These are phyloP conservation scores for Vigna unguiculata DNA, from an alignment of 306 rosid species.

Conservation along the genomic window DNA sequence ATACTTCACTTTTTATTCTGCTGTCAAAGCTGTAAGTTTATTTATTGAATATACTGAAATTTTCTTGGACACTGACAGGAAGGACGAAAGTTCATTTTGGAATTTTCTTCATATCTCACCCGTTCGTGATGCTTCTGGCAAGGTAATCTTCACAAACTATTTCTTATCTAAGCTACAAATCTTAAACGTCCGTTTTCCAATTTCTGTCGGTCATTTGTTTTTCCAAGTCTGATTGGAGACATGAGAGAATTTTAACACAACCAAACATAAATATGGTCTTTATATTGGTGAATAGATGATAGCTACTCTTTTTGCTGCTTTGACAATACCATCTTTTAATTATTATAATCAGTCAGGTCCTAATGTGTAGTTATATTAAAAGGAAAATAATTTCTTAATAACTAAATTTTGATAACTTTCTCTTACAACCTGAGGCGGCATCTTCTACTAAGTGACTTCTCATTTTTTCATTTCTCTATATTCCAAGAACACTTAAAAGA, in stretches of 20 bases:
- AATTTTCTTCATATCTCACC: slow-evolving; percentile 88
- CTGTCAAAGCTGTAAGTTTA: slow-evolving; percentile 39
- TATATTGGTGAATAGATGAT: slow-evolving; percentile 21
- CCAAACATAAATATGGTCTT: slow-evolving; percentile 12
- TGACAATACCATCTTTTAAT: background rate
- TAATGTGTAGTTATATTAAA: background rate
- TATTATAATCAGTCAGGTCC: slow-evolving; percentile 26
- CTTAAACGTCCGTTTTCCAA: slow-evolving; percentile 18
- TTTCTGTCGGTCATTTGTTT: slow-evolving; percentile 31
- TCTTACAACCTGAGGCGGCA: too few relatives aligned
- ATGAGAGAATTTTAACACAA: slow-evolving; percentile 3
- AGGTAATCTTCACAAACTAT: slow-evolving; percentile 60
- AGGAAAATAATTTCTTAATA: too few relatives aligned
- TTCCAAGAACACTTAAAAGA: too few relatives aligned
- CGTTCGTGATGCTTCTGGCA: slow-evolving; percentile 86
- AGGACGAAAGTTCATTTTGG: slow-evolving; percentile 93
- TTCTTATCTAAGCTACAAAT: slow-evolving; percentile 23
- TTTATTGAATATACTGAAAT: slow-evolving; percentile 45
- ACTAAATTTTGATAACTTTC: too few relatives aligned
- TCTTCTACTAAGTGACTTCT: too few relatives aligned
- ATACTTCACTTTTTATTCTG: slow-evolving; percentile 49
- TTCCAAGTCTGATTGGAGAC: slow-evolving; percentile 10
- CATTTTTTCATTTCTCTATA: too few relatives aligned
- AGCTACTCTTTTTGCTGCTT: slow-evolving; percentile 9
- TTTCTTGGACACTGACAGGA: slow-evolving; percentile 60